Percentiles rank a stretch among this genome's conserved stretches.
These are phyloP conservation scores for Candida jianshihensis DNA, from an alignment of 805 yeast genomes.

Conservation along the genomic window DNA sequence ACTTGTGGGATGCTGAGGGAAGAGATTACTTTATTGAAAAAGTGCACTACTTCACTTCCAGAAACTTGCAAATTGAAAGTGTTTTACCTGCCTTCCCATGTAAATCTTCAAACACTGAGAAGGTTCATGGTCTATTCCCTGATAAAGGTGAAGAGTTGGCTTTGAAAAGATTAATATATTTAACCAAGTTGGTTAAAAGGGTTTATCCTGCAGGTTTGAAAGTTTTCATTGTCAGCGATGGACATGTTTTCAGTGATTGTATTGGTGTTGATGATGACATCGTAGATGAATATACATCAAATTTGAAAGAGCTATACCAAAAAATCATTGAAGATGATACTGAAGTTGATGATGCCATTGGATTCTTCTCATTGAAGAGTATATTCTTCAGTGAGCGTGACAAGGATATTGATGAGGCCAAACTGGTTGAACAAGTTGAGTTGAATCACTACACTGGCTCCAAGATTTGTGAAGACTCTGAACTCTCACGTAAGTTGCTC, in stretches of 20 bases:
- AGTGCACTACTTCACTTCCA: conserved; percentile 41
- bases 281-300: conserved; percentile 41
- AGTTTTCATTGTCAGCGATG: conserved; percentile 53
- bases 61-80: conserved; percentile 42
- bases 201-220: conserved; percentile 51
- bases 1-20: conserved; percentile 45
- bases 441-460: conserved; percentile 33
- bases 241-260: conserved; percentile 61
- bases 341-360: conserved; percentile 24
- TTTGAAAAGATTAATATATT: conserved; percentile 29
- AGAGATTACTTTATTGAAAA: conserved; percentile 34
- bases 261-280: conserved; percentile 52
- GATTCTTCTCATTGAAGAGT: conserved; percentile 36
- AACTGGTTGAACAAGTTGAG: conserved; percentile 25
- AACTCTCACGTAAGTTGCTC: conserved; percentile 32
- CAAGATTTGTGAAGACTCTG: conserved; percentile 30
- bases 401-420: conserved; percentile 23
- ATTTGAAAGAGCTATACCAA: conserved; percentile 37
- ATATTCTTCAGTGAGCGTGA: conserved; percentile 24
- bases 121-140: conserved; percentile 42
- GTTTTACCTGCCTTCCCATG: conserved; percentile 63
- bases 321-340: conserved; percentile 24
- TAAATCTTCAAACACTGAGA: conserved; percentile 49
- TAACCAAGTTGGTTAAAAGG: conserved; percentile 25
- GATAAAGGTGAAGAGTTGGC: conserved; percentile 48